These are phyloP conservation scores for Onygenales sp. DNA, from an alignment of 2,329 filamentous ascomycete genomes.

Conservation along the genomic window DNA sequence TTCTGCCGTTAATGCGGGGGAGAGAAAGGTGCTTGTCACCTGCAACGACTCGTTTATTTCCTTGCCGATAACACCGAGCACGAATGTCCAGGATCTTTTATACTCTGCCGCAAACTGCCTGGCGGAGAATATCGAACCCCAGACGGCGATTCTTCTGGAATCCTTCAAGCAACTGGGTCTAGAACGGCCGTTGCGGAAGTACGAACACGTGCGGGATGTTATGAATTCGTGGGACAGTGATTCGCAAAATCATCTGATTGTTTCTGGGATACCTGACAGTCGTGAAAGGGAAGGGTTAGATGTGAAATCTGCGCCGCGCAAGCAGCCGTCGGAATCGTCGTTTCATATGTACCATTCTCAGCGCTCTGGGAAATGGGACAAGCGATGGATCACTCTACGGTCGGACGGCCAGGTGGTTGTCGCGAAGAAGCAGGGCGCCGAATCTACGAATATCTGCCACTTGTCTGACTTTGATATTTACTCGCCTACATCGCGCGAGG, in stretches of 20 bases:
- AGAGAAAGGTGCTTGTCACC: constrained; percentile 63
- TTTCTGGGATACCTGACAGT: constrained; percentile 45
- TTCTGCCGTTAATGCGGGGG: constrained; percentile 70
- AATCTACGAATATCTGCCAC: constrained; percentile 64
- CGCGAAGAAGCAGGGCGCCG: constrained; percentile 62
- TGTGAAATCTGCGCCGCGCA: constrained; percentile 51
- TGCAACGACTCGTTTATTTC: constrained; percentile 60
- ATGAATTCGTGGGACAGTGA: constrained; percentile 91
- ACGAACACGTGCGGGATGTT: constrained; percentile 77
- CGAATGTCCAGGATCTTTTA: constrained; percentile 65
- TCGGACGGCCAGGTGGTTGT: constrained; percentile 61
- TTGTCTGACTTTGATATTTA: constrained; percentile 92
- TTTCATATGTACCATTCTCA: constrained; percentile 73
- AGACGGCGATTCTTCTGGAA: constrained; percentile 65
- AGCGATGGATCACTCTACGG: constrained; percentile 67
- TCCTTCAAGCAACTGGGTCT: constrained; percentile 66
- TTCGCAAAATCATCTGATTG: constrained; percentile 63
- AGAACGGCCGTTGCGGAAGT: constrained; percentile 71
- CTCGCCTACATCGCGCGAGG: constrained; percentile 58
- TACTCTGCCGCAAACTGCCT: constrained; percentile 55
- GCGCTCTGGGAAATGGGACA: constrained; percentile 77
- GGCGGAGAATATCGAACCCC: constrained; percentile 53
- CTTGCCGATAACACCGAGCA: constrained; percentile 64
- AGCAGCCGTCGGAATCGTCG: constrained; percentile 56
- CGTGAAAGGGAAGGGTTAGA: constrained; percentile 51